Evolutionary conservation across 805 yeast species (phyloP), one percentile per base, ranked within the genome.

Genomic region (Middelhovenomyces tepae): DNA sequence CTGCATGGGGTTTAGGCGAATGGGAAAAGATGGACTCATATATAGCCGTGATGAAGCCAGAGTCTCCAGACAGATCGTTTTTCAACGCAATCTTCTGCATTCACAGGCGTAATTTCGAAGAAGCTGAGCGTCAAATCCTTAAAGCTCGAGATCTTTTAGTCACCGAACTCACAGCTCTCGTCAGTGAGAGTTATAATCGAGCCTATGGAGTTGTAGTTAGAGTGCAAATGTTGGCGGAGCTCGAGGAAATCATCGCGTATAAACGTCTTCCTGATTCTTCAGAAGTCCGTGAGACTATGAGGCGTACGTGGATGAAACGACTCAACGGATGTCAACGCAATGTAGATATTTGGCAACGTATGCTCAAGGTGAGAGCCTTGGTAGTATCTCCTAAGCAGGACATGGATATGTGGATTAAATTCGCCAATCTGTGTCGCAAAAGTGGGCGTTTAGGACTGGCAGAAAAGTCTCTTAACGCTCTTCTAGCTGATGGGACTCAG

Each of bases 261-360:
- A 91, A 91, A 56, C 70, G 78, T 42, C 65, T 85, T 21, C 91
- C 94, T 1, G 86, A 78, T 40, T 78, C 78, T 2, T 81, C 94
- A 0, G 93, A 80, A 29, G 80, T 78, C 47, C 73, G 91, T 44
- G 71, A 66, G 5, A 73, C 75, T 10, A 78, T 91, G 70, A 69
- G 94, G 45, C 75, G 78, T 46, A 89, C 97, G 0, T 93, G 98
- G 98, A 85, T 83, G 51, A 82, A 83, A 32, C 71, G 99, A 48
- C 63, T 91, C 32, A 62, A 84, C 39, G 97, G 97, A 1, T 86
- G 96, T 51, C 98, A 91, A 59, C 71, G 91, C 46, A 91, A 91
- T 59, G 97, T 91, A 32, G 99, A 91, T 59, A 86, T 87, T n/a
- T 91, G 99, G 98, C 96, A 89, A 55, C 68, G 96, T 50, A 78